These are phyloP conservation scores for Agarophyton chilense DNA, from an alignment of 23 red algal species.

Conservation along the genomic window DNA sequence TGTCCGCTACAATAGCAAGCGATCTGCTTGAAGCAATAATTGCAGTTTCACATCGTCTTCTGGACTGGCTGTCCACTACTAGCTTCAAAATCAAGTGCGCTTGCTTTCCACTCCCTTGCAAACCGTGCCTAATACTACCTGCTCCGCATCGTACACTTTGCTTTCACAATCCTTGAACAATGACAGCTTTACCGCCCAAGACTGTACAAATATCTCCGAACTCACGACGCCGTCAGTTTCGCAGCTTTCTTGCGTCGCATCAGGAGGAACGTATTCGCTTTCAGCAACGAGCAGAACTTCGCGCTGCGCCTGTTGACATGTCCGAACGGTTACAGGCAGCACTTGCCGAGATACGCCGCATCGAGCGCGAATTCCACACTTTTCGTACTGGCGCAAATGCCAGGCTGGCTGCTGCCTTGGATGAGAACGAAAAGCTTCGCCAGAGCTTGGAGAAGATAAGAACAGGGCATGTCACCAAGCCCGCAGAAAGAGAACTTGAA, in stretches of 20 bases:
- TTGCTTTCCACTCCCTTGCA: background rate
- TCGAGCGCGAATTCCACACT: conserved; percentile 31
- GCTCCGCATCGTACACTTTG: background rate
- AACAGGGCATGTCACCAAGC: background rate
- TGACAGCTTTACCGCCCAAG: background rate
- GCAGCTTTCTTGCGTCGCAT: background rate
- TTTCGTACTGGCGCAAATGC: conserved; percentile 17
- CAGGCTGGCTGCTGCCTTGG: conserved; percentile 2
- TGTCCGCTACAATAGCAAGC: background rate
- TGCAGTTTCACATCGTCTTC: too few relatives aligned
- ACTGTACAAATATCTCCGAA: background rate
- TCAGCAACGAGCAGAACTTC: conserved; percentile 13
- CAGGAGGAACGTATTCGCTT: conserved; percentile 6
- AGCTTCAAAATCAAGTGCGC: background rate
- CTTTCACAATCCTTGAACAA: background rate
- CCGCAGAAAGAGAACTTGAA: conserved; percentile 9
- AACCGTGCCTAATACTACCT: background rate
- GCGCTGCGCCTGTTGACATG: conserved; percentile 6
- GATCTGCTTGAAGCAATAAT: too few relatives aligned
- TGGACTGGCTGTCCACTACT: background rate
- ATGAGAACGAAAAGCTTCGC: conserved; percentile 29
- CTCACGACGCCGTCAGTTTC: conserved; percentile 16
- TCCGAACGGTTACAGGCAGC: background rate
- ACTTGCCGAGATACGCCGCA: conserved; percentile 11
- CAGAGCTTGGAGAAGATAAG: conserved; percentile 2